A percentile compares a stretch with the other conserved stretches of the same genome.
Conservation (phyloP, 2,329 filamentous ascomycete species). For the Aspergillus costaricaensis region DNA sequence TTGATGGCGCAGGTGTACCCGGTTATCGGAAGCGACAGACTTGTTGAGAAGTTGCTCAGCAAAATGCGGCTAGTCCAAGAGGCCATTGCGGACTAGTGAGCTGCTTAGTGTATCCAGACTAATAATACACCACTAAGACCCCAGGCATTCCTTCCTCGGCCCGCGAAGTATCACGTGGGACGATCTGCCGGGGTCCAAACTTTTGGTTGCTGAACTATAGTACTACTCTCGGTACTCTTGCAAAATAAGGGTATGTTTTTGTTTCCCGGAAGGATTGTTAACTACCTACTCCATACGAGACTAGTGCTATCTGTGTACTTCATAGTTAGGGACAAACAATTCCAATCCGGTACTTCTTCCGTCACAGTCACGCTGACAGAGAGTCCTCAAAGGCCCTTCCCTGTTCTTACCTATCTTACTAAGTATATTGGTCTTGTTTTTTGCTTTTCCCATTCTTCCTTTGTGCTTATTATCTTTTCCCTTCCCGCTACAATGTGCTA, state of each 20-base stretch:
- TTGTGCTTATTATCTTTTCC: not conserved
- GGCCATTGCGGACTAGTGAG: no score
- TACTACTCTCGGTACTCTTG: no score
- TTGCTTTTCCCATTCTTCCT: not conserved
- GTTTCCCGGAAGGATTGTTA: no score
- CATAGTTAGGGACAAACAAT: no score
- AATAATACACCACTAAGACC: not conserved
- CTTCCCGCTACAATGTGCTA: not conserved
- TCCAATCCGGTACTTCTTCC: no score
- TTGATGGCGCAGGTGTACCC: not conserved
- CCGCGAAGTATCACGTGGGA: constrained; percentile 7
- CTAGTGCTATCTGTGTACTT: no score
- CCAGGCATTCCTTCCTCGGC: constrained; percentile 2
- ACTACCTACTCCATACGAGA: no score
- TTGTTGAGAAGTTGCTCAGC: not conserved
- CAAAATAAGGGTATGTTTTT: no score
- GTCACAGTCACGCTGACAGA: no score
- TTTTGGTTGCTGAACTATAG: not conserved
- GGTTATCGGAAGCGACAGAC: not conserved
- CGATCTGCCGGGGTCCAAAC: not conserved
- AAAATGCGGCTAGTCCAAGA: not conserved
- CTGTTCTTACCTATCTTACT: not conserved
- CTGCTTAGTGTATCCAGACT: no score
- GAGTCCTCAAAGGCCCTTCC: not conserved
- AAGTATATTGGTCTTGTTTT: not conserved